phyloP scores from a whole-genome alignment of 805 yeast genomes.

The Suhomyces tanzawaensis region DNA sequence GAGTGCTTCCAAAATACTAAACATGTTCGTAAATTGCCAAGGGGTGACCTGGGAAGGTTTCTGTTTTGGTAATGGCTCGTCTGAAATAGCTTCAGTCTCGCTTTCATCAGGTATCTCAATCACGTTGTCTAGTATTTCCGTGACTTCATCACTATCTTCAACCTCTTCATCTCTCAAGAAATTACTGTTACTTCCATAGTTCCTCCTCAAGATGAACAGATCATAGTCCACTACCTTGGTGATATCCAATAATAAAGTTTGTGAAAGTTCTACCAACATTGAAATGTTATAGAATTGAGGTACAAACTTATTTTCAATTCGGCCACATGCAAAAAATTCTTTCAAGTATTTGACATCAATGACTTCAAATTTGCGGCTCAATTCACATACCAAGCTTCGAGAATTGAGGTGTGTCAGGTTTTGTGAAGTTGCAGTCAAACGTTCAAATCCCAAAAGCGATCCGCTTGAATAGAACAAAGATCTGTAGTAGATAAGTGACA shows the following conservation, averaged over 20 bases:
- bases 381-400: constrained; percentile 10
- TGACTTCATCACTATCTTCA: constrained; percentile 1
- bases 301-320: neutral
- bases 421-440: constrained; percentile 1
- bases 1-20: constrained; percentile 8
- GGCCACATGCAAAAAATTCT: constrained; percentile 12
- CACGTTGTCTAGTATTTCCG: neutral
- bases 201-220: constrained; percentile 4
- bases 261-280: constrained; percentile 11
- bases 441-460: constrained; percentile 3
- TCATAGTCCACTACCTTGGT: constrained; percentile 13
- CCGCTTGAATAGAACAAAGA: constrained; percentile 15
- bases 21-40: constrained; percentile 10
- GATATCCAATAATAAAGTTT: constrained; percentile 11
- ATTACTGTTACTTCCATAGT: neutral
- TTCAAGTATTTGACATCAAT: constrained; percentile 11
- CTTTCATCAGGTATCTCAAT: neutral
- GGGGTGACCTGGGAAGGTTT: neutral
- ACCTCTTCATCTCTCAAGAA: neutral
- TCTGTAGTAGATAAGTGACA: constrained; percentile 17
- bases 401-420: constrained; percentile 8
- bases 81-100: neutral
- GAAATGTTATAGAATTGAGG: constrained; percentile 8
- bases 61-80: neutral
- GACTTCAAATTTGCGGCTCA: constrained; percentile 10